phyloP scores from a whole-genome alignment of 805 yeast species.

The Metschnikowia aberdeeniae region DNA sequence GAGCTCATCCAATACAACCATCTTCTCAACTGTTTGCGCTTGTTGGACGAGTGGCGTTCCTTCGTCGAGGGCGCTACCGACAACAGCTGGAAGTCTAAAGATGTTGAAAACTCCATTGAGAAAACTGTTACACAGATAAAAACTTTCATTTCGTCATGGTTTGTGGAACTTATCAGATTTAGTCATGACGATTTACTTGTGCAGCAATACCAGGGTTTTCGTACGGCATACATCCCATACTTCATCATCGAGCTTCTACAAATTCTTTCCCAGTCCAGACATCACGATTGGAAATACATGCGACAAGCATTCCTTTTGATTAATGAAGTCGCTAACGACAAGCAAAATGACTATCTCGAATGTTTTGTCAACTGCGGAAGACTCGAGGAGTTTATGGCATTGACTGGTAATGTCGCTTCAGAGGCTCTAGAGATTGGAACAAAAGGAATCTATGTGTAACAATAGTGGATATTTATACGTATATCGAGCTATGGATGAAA shows the following conservation, averaged over 20 bases:
- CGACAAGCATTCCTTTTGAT: conserved; percentile 57
- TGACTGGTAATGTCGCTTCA: conserved; percentile 56
- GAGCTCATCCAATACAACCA: conserved; percentile 50
- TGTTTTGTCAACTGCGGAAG: conserved; percentile 58
- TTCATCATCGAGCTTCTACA: conserved; percentile 64
- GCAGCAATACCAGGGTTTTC: conserved; percentile 47
- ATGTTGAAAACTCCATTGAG: conserved; percentile 34
- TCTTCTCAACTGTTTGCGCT: conserved; percentile 40
- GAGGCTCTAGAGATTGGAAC: conserved; percentile 44
- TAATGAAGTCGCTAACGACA: conserved; percentile 63
- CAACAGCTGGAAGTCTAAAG: conserved; percentile 26
- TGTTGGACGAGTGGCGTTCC: conserved; percentile 50
- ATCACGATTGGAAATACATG: conserved; percentile 42
- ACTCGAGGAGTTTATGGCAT: conserved; percentile 48
- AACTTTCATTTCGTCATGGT: conserved; percentile 32
- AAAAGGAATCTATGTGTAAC: conserved; percentile 36
- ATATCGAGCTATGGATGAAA: background rate
- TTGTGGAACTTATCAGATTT: conserved; percentile 25
- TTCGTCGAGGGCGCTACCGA: conserved; percentile 19
- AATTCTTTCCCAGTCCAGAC: conserved; percentile 38
- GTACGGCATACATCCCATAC: conserved; percentile 70
- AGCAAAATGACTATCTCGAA: conserved; percentile 50
- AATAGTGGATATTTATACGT: conserved; percentile 3
- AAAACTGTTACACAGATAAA: conserved; percentile 29
- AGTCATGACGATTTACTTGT: conserved; percentile 25